Base-by-base conservation (phyloP, 129 eudicot genomes). In the Flaveria bidentis region DNA sequence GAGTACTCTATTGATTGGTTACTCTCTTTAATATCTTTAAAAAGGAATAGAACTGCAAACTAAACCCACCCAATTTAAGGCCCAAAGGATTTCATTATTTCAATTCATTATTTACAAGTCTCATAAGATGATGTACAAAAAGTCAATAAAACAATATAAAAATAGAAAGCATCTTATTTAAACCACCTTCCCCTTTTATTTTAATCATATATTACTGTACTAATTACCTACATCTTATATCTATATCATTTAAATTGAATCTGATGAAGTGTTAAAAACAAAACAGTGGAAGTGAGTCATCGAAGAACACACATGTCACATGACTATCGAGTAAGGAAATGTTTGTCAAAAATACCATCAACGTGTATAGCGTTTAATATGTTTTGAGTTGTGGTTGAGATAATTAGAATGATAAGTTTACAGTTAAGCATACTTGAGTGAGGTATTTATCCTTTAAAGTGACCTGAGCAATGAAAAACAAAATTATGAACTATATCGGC, bases 1-100 rank as follows among this genome's bases (percentile, higher is more conserved):
- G 69, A 80, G 62, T 20, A 20, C 22, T 36, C 55, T 16, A 16
- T 28, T 80, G 61, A 30, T 80, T 61, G 77, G 72, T 78, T 80
- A 42, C n/a, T 73, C 70, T 26, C 52, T 66, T 56, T 14, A 49
- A n/a, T 14, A 73, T 55, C 75, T 67, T 57, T 73, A 74, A 42
- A 67, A 18, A 17, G 69, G 73, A 73, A 64, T 14, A 15, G 15
- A 30, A 65, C 12, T 72, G 63, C 9, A 65, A 18, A 28, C 50
- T 14, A 55, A 65, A 73, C 62, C 17, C 69, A 63, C 69, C 69
- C 46, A 30, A 30, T n/a, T 36, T 8, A 9, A 56, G 62, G 62
- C 26, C 62, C 9, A 56, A 20, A n/a, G 67, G 17, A 25, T 60
- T 58, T 60, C 63, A 56, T 11, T 11, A 25, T 39, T 61, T 30